Conservation (phyloP, 1,139 yeast species). For the Diutina rugosa region DNA sequence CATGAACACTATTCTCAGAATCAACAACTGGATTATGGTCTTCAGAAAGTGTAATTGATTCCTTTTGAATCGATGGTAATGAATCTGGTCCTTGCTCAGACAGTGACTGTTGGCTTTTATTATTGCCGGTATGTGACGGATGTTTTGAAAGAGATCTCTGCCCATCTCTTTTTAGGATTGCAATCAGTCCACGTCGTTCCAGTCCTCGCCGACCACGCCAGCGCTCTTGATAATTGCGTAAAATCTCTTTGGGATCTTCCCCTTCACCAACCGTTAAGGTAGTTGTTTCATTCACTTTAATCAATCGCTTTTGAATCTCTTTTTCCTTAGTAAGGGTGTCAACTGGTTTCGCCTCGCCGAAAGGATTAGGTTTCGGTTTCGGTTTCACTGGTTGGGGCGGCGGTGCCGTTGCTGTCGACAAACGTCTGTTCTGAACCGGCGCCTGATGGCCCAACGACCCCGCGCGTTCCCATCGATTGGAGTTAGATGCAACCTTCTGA, state of each 20-base stretch:
- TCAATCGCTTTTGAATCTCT: constrained; percentile 35
- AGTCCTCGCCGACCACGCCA: neutral
- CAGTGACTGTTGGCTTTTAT: neutral
- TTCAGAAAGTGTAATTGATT: no score
- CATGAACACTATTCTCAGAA: no score
- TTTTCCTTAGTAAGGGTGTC: constrained; percentile 30
- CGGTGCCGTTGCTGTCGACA: neutral
- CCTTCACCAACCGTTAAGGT: constrained; percentile 31
- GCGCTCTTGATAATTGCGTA: neutral
- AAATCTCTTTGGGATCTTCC: neutral
- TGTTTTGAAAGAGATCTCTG: neutral
- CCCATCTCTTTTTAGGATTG: neutral
- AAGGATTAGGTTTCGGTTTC: constrained; percentile 26
- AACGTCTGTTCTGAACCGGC: neutral
- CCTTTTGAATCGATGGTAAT: no score
- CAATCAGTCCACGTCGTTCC: neutral
- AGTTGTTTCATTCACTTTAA: constrained; percentile 44
- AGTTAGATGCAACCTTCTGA: neutral
- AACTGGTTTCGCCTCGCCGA: constrained; percentile 42
- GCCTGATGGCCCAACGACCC: neutral
- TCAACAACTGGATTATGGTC: neutral
- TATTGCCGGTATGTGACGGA: neutral
- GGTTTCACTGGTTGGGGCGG: neutral
- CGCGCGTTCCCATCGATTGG: neutral
- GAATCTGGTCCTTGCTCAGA: no score